Percentiles rank a stretch among this genome's conserved stretches.
These are phyloP conservation scores for Typha latifolia DNA, from an alignment of 176 grass and related monocot genomes.

Conservation along the genomic window DNA sequence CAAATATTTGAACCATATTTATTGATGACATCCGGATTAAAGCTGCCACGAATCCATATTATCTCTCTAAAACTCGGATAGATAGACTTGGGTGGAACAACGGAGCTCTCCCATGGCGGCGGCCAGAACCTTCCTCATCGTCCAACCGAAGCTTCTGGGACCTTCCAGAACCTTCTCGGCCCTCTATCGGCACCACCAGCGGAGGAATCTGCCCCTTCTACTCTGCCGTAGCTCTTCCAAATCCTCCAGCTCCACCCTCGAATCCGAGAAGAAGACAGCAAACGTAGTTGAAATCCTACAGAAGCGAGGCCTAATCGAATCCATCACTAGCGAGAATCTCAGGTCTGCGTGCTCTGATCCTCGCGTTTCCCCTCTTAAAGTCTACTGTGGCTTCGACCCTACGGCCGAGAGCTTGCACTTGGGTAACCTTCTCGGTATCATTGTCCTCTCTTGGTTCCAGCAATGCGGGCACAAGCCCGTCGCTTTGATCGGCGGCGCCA, in stretches of 20 bases:
- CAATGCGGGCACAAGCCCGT: slow-evolving; percentile 73
- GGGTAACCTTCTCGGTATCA: slow-evolving; percentile 75
- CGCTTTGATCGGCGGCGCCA: slow-evolving; percentile 72
- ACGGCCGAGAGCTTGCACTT: slow-evolving; percentile 88
- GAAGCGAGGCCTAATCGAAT: slow-evolving; percentile 69
- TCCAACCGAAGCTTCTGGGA: slow-evolving; percentile 14
- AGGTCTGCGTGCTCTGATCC: slow-evolving; percentile 20
- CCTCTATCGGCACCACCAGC: neutral
- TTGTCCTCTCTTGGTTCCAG: slow-evolving; percentile 88
- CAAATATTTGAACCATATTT: no score
- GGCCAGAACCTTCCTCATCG: slow-evolving; percentile 40
- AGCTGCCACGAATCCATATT: no score
- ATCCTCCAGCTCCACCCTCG: neutral
- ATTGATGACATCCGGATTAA: no score
- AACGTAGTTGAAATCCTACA: slow-evolving; percentile 74
- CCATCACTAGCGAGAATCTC: slow-evolving; percentile 60
- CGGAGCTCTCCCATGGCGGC: slow-evolving; percentile 21
- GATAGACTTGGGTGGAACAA: no score
- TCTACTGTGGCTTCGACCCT: slow-evolving; percentile 86
- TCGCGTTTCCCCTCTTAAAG: slow-evolving; percentile 37
- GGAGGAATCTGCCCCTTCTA: slow-evolving; percentile 12
- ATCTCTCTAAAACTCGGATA: no score
- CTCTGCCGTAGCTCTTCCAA: slow-evolving; percentile 5
- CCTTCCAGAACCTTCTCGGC: slow-evolving; percentile 18
- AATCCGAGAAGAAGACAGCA: neutral